Base-by-base conservation (phyloP, 768 basidiomycete species). In the Naganishia friedmannii region DNA sequence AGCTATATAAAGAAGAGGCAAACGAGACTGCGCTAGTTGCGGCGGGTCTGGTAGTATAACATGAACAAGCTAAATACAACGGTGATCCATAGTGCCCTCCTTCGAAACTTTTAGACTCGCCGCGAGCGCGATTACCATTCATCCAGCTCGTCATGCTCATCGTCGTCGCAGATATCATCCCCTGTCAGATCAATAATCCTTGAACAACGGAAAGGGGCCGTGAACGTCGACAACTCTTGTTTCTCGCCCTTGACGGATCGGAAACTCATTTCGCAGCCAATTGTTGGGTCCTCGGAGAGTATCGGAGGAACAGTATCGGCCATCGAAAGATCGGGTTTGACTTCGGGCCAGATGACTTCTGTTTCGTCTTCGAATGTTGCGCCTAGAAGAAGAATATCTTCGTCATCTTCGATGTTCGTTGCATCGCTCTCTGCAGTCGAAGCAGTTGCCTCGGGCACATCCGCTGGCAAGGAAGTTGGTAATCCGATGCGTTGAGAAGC, bases 111-210 rank as follows among this genome's bases (percentile, higher is more conserved):
- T n/a, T n/a, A 21, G 13, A 23, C 48, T 21, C 21, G 13, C 23
- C 17, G 23, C 48, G n/a, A 51, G 19, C 48, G 13, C 21, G 23
- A 4, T 46, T 29, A 63, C 60, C 60, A 63, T 1, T 63, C 60
- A 42, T 63, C 60, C 60, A 63, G 60, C 26, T 63, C 60, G 28
- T 63, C 60, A 15, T 63, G 60, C 26, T 63, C 60, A 45, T 63
- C 60, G 21, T 63, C 60, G 42, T 42, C 60, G 21, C 60, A 63
- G 21, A 63, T 63, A 29, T 63, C 60, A 29, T 63, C 60, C 39
- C 60, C 60, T n/a, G 60, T 63, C 21, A 63, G 15, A 46, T 63
- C 60, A 23, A 63, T 63, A 19, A 63, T 63, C 26, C 42, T 63
- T 42, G 60, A 63, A n/a, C 60, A 63, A 17, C 60, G 37, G 39